Percentiles rank a stretch among this genome's conserved stretches.
phyloP scores from a whole-genome alignment of 495 filamentous ascomycete genomes.

The Bathelium albidoporum region DNA sequence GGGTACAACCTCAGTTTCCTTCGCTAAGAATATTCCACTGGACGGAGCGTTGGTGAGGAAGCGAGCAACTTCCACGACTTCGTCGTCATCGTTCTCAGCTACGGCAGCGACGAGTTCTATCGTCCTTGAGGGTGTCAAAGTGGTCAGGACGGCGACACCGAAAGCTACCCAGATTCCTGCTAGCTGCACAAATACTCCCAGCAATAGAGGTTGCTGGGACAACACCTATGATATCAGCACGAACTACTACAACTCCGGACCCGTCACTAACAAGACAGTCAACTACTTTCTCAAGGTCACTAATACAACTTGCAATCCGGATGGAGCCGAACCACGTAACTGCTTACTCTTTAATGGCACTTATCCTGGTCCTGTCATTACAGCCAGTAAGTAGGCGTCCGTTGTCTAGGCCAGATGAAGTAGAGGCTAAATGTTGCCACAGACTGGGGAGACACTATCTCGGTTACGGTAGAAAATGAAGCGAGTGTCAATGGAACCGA shows the following conservation, averaged over 20 bases:
- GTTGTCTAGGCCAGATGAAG: neutral
- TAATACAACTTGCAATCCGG: constrained; percentile 15
- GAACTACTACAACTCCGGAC: constrained; percentile 18
- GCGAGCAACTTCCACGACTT: neutral
- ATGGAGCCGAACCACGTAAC: constrained; percentile 4
- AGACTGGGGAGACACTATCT: constrained; percentile 31
- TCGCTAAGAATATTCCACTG: neutral
- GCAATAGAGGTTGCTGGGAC: constrained; percentile 18
- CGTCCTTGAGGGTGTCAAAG: neutral
- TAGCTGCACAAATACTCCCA: constrained; percentile 19
- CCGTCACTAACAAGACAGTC: constrained; percentile 17
- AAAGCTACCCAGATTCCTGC: neutral
- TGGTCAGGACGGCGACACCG: neutral
- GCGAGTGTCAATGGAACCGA: constrained; percentile 30
- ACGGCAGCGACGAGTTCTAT: constrained; percentile 1
- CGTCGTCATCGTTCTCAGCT: constrained; percentile 1
- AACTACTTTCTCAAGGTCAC: constrained; percentile 14
- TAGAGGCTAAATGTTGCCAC: constrained; percentile 16
- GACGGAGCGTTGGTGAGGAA: neutral
- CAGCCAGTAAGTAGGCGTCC: constrained; percentile 19
- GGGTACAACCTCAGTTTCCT: neutral
- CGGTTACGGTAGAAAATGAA: constrained; percentile 27
- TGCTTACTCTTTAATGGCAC: constrained; percentile 23
- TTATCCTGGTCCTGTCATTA: constrained; percentile 27
- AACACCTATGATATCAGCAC: constrained; percentile 16